phyloP scores from a whole-genome alignment of 2,329 filamentous ascomycete genomes.

The Aureobasidium sp. region DNA sequence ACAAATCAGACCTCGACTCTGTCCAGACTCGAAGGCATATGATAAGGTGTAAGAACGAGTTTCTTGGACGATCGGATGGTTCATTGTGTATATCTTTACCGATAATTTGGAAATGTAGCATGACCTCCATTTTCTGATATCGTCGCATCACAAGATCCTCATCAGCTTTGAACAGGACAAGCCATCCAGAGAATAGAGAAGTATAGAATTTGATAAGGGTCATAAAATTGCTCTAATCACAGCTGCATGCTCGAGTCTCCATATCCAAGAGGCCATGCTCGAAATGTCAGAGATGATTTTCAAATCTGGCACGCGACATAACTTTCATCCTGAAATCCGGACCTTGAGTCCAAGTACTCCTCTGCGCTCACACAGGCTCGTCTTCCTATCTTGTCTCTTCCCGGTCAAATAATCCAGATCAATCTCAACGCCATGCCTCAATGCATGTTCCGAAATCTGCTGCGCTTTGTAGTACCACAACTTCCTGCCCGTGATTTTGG shows the following conservation, averaged over 20 bases:
- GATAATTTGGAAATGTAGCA: too few species aligned
- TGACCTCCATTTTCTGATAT: too few species aligned
- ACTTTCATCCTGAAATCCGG: neutral
- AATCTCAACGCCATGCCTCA: slow-evolving; percentile 1
- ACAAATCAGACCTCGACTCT: neutral
- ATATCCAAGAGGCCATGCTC: neutral
- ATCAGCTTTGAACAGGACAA: neutral
- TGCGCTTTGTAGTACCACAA: neutral
- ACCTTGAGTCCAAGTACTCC: neutral
- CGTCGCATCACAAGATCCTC: too few species aligned
- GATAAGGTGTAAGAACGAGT: neutral
- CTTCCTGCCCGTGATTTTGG: neutral
- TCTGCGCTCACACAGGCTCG: neutral
- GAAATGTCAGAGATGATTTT: neutral
- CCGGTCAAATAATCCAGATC: neutral
- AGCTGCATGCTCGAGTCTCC: neutral
- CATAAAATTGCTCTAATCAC: neutral
- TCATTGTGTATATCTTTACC: too few species aligned
- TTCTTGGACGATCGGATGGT: too few species aligned
- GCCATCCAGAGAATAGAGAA: neutral
- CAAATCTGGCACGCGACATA: neutral
- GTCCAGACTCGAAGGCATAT: neutral
- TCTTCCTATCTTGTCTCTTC: neutral
- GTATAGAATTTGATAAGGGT: neutral
- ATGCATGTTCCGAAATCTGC: neutral